Conservation (phyloP, 164 flowering plant genomes). For the Tinospora cordifolia region DNA sequence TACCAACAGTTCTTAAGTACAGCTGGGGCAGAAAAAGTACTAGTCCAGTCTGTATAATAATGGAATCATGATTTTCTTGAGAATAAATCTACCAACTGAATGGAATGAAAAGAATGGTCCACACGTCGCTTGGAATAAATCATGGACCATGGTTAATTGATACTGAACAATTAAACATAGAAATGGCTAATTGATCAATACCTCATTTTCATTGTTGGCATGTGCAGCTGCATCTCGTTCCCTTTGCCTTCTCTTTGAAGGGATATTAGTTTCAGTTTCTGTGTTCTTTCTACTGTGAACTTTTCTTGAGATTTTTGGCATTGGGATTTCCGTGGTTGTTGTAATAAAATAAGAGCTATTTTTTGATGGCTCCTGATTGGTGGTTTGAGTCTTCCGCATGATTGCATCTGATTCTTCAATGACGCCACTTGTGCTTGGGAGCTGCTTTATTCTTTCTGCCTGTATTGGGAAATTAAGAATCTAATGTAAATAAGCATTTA, state of each 20-base stretch:
- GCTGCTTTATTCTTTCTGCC: conserved; percentile 24
- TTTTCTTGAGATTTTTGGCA: conserved; percentile 21
- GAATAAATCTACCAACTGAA: background rate
- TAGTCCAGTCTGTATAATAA: conserved; percentile 2
- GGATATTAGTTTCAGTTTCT: conserved; percentile 16
- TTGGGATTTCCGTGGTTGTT: conserved; percentile 9
- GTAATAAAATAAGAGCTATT: conserved; percentile 11
- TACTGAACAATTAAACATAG: background rate
- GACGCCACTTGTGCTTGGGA: conserved; percentile 8
- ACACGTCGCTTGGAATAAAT: background rate
- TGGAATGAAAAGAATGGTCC: background rate
- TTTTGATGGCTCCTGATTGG: conserved; percentile 17
- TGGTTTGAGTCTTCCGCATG: conserved; percentile 11
- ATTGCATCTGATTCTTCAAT: conserved; percentile 16
- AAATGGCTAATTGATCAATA: conserved; percentile 7
- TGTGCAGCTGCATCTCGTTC: conserved; percentile 15
- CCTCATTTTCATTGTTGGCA: conserved; percentile 15
- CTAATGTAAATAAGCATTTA: background rate
- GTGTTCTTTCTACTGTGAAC: conserved; percentile 18
- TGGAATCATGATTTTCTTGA: background rate
- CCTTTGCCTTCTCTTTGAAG: conserved; percentile 24
- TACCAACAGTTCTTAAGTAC: background rate
- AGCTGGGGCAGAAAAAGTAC: background rate
- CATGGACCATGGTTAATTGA: background rate
- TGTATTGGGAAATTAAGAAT: conserved; percentile 4